phyloP scores from a whole-genome alignment of 1,284 basidiomycete genomes.

The Thelephora terrestris region DNA sequence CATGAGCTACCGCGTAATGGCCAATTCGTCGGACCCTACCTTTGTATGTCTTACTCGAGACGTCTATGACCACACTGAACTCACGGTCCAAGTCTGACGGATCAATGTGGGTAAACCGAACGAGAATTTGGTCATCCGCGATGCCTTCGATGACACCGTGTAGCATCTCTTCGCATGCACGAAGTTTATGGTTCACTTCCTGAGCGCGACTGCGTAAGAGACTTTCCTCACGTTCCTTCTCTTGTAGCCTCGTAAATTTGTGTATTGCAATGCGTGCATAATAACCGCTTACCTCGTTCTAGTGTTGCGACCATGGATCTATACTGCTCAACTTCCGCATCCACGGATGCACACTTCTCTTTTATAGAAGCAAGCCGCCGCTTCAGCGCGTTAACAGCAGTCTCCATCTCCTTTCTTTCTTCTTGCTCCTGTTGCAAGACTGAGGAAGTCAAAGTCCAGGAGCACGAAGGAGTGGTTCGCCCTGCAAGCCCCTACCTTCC shows the following conservation, averaged over 20 bases:
- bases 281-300: conserved; percentile 40
- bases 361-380: conserved; percentile 50
- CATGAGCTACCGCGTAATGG: conserved; percentile 1
- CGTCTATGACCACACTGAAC: conserved; percentile 69
- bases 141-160: conserved; percentile 69
- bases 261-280: background rate
- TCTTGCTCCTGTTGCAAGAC: conserved; percentile 60
- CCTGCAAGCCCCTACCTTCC: conserved; percentile 35
- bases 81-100: conserved; percentile 44
- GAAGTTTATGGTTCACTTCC: conserved; percentile 44
- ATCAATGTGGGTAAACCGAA: conserved; percentile 66
- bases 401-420: conserved; percentile 59
- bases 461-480: background rate
- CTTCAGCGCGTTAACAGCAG: conserved; percentile 47
- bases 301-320: conserved; percentile 47
- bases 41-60: conserved; percentile 51
- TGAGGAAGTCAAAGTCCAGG: conserved; percentile 18
- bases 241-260: conserved; percentile 22
- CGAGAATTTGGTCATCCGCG: conserved; percentile 57
- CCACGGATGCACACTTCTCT: conserved; percentile 47
- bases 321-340: conserved; percentile 63
- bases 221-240: conserved; percentile 59
- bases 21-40: conserved; percentile 34
- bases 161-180: conserved; percentile 46
- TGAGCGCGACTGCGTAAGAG: conserved; percentile 52